Evolutionary conservation across 805 yeast species (phyloP).

Genomic region (Dipodascus geniculatus): DNA sequence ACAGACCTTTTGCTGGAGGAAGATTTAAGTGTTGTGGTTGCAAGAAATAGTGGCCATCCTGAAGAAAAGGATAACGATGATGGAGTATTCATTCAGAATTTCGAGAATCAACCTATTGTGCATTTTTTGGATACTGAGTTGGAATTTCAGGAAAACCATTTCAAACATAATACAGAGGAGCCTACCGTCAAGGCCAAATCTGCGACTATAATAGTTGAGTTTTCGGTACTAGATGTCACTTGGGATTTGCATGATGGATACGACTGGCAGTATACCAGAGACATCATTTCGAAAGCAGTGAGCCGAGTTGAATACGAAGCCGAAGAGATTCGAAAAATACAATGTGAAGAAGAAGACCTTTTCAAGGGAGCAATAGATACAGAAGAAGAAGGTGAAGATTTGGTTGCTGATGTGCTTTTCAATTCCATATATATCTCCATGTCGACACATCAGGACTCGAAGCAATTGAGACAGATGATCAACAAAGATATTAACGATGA

Average conservation of each 20-base stretch:
- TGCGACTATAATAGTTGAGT: constrained; percentile 12
- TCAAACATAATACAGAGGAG: constrained; percentile 12
- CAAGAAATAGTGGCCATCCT: constrained; percentile 6
- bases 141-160: constrained; percentile 20
- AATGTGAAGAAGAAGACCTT: neutral
- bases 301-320: constrained; percentile 45
- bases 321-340: constrained; percentile 18
- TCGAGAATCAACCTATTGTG: constrained; percentile 5
- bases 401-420: constrained; percentile 50
- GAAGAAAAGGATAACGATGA: neutral
- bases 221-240: constrained; percentile 14
- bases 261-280: constrained; percentile 77
- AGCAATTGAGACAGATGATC: constrained; percentile 37
- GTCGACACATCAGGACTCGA: constrained; percentile 37
- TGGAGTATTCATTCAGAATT: constrained; percentile 1
- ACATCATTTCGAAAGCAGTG: constrained; percentile 52
- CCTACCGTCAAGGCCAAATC: constrained; percentile 7
- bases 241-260: constrained; percentile 72
- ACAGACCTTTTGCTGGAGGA: constrained; percentile 23
- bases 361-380: neutral
- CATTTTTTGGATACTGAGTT: constrained; percentile 9
- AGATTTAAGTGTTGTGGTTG: constrained; percentile 22
- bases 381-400: constrained; percentile 16
- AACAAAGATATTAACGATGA: constrained; percentile 38
- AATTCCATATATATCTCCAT: constrained; percentile 68